These are phyloP conservation scores for Dioszegia aurantiaca DNA, from an alignment of 768 basidiomycete genomes.

Conservation along the genomic window DNA sequence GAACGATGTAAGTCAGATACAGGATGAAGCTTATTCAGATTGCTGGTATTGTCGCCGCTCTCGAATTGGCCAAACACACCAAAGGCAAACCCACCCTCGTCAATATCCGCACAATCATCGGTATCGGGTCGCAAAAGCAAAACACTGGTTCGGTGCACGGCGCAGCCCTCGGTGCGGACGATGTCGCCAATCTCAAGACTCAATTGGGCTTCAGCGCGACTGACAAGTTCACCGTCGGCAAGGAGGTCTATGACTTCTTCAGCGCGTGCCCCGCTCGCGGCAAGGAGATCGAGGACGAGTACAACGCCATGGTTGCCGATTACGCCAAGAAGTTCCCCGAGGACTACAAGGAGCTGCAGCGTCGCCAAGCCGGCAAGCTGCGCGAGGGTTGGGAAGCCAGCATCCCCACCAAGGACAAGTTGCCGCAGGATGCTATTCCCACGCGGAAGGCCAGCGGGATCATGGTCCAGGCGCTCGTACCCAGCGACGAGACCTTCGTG, in stretches of 20 bases:
- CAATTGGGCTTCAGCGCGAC: constrained; percentile 44
- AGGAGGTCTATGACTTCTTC: constrained; percentile 49
- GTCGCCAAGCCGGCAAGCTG: constrained; percentile 36
- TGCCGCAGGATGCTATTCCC: constrained; percentile 34
- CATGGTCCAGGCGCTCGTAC: constrained; percentile 38
- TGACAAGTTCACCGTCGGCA: constrained; percentile 40
- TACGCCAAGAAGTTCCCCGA: constrained; percentile 36
- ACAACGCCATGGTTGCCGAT: constrained; percentile 35
- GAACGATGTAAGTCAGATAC: constrained; percentile 37
- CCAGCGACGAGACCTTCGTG: constrained; percentile 40
- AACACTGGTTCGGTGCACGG: constrained; percentile 47
- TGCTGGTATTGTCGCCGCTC: constrained; percentile 37
- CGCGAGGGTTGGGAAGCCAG: constrained; percentile 36
- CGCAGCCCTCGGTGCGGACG: constrained; percentile 49
- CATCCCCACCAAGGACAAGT: constrained; percentile 36
- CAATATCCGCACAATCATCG: constrained; percentile 51
- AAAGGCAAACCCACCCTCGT: constrained; percentile 48
- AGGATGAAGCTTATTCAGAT: constrained; percentile 27
- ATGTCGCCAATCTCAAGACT: constrained; percentile 46
- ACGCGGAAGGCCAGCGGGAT: constrained; percentile 48
- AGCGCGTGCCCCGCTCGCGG: constrained; percentile 34
- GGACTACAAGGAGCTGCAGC: constrained; percentile 33
- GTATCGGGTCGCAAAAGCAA: constrained; percentile 43
- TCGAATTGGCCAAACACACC: constrained; percentile 42
- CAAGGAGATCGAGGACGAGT: constrained; percentile 34